A percentile compares a stretch with the other conserved stretches of the same genome.
Conservation (phyloP, 2,329 filamentous ascomycete species). For the Didymella segeticola region DNA sequence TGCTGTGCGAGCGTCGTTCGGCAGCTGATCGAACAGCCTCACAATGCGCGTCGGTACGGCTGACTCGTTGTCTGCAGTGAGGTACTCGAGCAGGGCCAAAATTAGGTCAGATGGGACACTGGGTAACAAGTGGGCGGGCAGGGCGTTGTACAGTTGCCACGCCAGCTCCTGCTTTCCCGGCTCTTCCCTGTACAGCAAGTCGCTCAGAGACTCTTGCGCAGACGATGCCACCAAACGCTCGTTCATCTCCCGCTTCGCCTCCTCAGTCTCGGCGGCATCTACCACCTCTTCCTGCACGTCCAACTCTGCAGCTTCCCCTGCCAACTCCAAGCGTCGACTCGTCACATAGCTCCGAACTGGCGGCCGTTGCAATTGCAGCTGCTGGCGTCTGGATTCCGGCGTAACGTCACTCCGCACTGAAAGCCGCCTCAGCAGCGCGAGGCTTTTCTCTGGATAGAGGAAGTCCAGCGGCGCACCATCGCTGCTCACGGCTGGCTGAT, state of each 20-base stretch:
- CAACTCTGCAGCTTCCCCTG: neutral
- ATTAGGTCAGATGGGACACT: slow-evolving; percentile 16
- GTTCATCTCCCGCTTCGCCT: slow-evolving; percentile 29
- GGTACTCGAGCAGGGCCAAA: slow-evolving; percentile 39
- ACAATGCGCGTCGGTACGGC: slow-evolving; percentile 53
- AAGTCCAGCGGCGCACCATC: slow-evolving; percentile 52
- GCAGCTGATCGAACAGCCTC: slow-evolving; percentile 55
- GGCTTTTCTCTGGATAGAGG: slow-evolving; percentile 55
- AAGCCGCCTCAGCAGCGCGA: slow-evolving; percentile 47
- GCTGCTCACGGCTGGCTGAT: slow-evolving; percentile 5
- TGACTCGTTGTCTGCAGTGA: slow-evolving; percentile 26
- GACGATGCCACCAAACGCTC: slow-evolving; percentile 23
- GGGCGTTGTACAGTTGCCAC: slow-evolving; percentile 47
- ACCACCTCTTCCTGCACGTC: slow-evolving; percentile 9
- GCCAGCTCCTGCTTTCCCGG: slow-evolving; percentile 38
- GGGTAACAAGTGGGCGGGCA: slow-evolving; percentile 20
- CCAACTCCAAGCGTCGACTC: neutral
- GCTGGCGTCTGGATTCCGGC: neutral
- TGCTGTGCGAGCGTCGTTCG: slow-evolving; percentile 44
- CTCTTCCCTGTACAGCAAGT: slow-evolving; percentile 22
- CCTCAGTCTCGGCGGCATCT: slow-evolving; percentile 14
- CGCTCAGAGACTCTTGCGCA: slow-evolving; percentile 27
- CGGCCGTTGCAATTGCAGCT: neutral
- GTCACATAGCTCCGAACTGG: slow-evolving; percentile 5
- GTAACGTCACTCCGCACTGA: slow-evolving; percentile 22